Base-by-base conservation (phyloP, 2,329 filamentous ascomycete species). In the Monosporascus cannonballus region DNA sequence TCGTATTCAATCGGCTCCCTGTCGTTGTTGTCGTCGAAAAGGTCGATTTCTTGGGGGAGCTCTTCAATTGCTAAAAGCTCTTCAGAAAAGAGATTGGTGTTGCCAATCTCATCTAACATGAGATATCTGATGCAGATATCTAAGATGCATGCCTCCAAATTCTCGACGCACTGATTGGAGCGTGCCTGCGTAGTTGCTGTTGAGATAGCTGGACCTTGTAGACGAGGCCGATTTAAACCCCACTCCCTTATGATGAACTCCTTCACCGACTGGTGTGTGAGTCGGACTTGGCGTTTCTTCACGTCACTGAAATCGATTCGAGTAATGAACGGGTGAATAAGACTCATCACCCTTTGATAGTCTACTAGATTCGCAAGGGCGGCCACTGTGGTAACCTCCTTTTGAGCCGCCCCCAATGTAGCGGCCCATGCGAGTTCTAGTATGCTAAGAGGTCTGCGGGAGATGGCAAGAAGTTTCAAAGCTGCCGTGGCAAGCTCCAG, bases 371-470 rank as follows among this genome's bases (percentile, higher is more conserved):
- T 24, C 22, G 22, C 22, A 24, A 24, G 22, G 22, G 22, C 22
- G 22, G 22, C 22, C 25, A 66, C 55, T 14, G 59, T 63, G 24
- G 58, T 62, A 46, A 65, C 47, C 44, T 61, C 55, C 20, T 47
- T 17, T 7, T 18, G 18, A 27, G 57, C 18, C 2, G 49, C 42
- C 37, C 48, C 59, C 51, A 67, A 55, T 22, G 60, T 54, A 36
- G 57, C 58, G 6, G 66, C 66, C 64, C 64, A 67, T 17, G 59
- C 56, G 20, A 68, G 61, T 51, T 68, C 65, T 3, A 64, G 49
- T 18, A 67, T 65, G 52, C 64, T 66, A 4, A 67, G 56, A 30
- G 64, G 59, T 58, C 65, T 63, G 54, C 57, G 58, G 44, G 55
- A 39, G 47, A 54, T 51, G 44, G 60, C 60, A 9, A 68, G 60